Evolutionary conservation across 257 asterid genomes (phyloP).

Genomic region (Plantago ovata): DNA sequence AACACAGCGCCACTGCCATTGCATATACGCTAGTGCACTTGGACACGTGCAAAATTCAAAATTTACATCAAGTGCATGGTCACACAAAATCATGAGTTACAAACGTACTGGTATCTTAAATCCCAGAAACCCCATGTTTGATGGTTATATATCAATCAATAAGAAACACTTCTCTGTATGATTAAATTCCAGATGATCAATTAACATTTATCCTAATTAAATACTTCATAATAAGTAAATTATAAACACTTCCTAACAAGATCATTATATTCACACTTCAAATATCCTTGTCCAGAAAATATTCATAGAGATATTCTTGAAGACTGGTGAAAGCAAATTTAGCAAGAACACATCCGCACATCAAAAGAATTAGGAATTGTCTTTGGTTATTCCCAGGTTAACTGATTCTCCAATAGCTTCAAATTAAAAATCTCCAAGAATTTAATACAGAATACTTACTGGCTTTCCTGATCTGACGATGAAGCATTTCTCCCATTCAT

Average conservation of each 20-base stretch:
- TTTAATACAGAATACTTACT: conserved; percentile 47
- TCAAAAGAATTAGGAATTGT: too few relatives aligned
- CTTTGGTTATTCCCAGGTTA: too few relatives aligned
- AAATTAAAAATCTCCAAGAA: background rate
- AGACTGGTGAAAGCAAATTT: conserved; percentile 1
- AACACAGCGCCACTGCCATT: too few relatives aligned
- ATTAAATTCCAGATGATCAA: too few relatives aligned
- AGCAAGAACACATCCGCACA: conserved; percentile 5
- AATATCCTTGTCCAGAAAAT: conserved; percentile 11
- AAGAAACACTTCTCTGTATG: background rate
- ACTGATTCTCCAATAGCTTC: background rate
- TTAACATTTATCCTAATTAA: background rate
- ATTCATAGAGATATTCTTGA: background rate
- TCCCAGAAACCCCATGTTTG: conserved; percentile 10
- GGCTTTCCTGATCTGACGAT: conserved; percentile 80
- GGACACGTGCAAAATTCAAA: background rate
- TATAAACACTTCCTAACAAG: conserved; percentile 14
- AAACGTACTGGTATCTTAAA: background rate
- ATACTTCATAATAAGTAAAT: conserved; percentile 15
- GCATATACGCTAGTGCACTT: conserved; percentile 10
- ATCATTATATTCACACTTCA: conserved; percentile 15
- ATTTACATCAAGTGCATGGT: conserved; percentile 1
- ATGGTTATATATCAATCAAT: conserved; percentile 7
- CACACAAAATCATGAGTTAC: conserved; percentile 3
- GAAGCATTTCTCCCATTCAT: conserved; percentile 62